phyloP scores from a whole-genome alignment of 305 asterid species.

The Rubia tinctorum region DNA sequence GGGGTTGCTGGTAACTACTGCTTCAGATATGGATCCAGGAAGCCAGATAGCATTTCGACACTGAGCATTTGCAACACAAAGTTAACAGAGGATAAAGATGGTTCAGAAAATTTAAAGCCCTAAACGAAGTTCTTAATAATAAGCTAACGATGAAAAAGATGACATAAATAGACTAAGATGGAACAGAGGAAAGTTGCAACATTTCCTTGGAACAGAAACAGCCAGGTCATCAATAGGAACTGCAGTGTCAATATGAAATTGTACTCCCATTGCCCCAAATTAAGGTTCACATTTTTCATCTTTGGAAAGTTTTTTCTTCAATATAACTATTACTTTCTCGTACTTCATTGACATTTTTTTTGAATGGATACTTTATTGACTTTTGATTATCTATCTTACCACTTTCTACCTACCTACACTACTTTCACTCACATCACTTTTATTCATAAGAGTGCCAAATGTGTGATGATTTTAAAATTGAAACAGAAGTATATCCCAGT shows the following conservation, averaged over 20 bases:
- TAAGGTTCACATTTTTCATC: background rate
- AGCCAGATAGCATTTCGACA: constrained; percentile 96
- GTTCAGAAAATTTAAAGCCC: background rate
- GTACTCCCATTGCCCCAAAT: background rate
- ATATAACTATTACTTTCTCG: background rate
- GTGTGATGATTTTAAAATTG: background rate
- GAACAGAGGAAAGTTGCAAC: background rate
- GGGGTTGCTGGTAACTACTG: constrained; percentile 54
- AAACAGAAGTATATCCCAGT: background rate
- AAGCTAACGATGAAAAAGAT: constrained; percentile 1
- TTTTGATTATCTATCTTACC: too few species aligned
- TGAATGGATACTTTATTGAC: background rate
- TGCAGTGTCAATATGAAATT: background rate
- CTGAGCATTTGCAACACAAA: constrained; percentile 38
- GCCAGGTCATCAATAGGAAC: background rate
- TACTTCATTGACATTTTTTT: background rate
- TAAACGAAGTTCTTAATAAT: background rate
- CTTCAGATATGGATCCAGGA: constrained; percentile 84
- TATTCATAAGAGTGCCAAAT: background rate
- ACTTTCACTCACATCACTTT: background rate
- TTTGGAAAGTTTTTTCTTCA: too few species aligned
- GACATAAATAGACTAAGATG: background rate
- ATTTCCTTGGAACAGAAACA: background rate
- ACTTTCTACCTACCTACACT: background rate
- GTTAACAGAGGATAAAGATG: constrained; percentile 20